Conservation (phyloP, 2,329 filamentous ascomycete species). For the Botryotinia globosa region DNA sequence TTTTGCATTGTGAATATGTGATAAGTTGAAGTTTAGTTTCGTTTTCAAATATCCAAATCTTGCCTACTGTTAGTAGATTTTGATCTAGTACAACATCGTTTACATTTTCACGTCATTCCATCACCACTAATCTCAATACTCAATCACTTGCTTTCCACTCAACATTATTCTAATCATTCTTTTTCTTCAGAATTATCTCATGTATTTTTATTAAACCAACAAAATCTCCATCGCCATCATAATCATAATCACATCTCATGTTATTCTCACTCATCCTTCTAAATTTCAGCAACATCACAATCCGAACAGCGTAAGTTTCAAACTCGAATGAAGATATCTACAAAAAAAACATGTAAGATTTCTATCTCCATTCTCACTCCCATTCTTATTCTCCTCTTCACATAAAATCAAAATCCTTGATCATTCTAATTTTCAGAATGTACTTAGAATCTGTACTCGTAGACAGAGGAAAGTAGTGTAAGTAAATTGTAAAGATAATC, state of each 20-base stretch:
- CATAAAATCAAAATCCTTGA: neutral
- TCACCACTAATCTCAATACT: neutral
- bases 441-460: neutral
- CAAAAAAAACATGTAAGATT: neutral
- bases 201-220: neutral
- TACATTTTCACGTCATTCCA: neutral
- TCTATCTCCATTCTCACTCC: neutral
- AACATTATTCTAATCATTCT: neutral
- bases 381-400: neutral
- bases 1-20: neutral
- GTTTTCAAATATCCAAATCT: neutral
- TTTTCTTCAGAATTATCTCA: neutral
- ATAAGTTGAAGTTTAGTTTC: too few species aligned
- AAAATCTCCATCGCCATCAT: neutral
- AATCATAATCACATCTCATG: neutral
- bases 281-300: neutral
- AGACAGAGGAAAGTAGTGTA: rapidly evolving
- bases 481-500: rapidly evolving
- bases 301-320: rapidly evolving
- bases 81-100: neutral
- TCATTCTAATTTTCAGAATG: rapidly evolving
- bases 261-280: neutral
- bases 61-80: neutral
- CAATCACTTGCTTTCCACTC: neutral
- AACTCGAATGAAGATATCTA: neutral